A percentile compares a stretch with the other conserved stretches of the same genome.
These are phyloP conservation scores for Cercophora scortea DNA, from an alignment of 495 filamentous ascomycete genomes.

Conservation along the genomic window DNA sequence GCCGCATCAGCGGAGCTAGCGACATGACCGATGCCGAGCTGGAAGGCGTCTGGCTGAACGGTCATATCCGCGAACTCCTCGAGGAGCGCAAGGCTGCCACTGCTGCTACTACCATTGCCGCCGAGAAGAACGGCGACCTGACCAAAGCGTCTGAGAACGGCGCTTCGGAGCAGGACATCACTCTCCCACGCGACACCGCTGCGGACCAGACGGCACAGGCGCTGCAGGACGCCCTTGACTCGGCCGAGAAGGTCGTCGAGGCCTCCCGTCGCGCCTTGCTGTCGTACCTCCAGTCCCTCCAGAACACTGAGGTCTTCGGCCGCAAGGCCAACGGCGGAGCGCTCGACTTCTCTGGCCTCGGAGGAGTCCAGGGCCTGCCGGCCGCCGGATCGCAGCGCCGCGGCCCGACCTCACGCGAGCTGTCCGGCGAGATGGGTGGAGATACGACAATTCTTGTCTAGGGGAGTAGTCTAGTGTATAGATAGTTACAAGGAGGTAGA, in stretches of 20 bases:
- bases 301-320: too few species aligned
- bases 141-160: slow-evolving; percentile 4
- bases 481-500: background rate
- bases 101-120: background rate
- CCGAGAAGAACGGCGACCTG: background rate
- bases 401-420: slow-evolving; percentile 39
- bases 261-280: slow-evolving; percentile 25
- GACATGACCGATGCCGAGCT: slow-evolving; percentile 41
- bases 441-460: slow-evolving; percentile 28
- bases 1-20: slow-evolving; percentile 45
- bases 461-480: background rate
- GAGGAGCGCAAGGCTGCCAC: slow-evolving; percentile 21
- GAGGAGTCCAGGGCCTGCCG: background rate
- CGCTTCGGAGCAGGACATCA: background rate
- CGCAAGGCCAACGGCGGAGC: too few species aligned
- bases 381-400: slow-evolving; percentile 19
- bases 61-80: slow-evolving; percentile 45
- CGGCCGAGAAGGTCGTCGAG: slow-evolving; percentile 33
- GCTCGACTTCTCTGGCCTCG: background rate
- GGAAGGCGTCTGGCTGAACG: slow-evolving; percentile 44
- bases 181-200: background rate
- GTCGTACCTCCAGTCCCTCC: slow-evolving; percentile 16
- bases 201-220: slow-evolving; percentile 19
- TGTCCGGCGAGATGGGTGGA: slow-evolving; percentile 48
- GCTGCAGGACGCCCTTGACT: slow-evolving; percentile 24